Base-by-base conservation (phyloP, 768 basidiomycete species). In the Auricularia sp. region DNA sequence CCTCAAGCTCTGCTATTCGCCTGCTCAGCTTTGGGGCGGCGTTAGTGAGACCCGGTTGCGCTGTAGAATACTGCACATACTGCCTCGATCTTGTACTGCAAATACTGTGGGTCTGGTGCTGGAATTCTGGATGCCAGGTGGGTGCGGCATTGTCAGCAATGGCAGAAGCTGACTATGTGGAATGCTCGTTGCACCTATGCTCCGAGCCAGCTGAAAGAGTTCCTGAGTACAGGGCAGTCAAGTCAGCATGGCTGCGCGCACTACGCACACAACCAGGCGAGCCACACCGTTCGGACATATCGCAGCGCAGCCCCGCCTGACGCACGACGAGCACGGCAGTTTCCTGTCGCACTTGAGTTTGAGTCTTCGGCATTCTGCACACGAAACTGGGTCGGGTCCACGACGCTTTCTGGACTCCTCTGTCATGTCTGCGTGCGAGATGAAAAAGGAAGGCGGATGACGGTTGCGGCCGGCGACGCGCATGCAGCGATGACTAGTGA, bases 281-380 rank as follows among this genome's bases (percentile, higher is more conserved):
- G 47, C 11, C 47, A 18, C 18, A 18, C 47, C 47, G 18, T 51
- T 78, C 4, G 83, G 83, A 69, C 85, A 87, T 69, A 87, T 83
- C 0, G 81, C 79, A 7, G 80, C 81, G 67, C 85, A 86, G 24
- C 85, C 84, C 62, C 85, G 80, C 54, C 85, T 82, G 66, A 82
- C 80, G 82, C 64, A 84, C 42, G 83, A 81, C 70, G 82, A 80
- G 68, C 83, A 84, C 24, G 83, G 83, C 71, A 84, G 65, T 58
- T 34, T 74, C 73, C 83, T 75, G 70, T 83, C 82, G 68, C 83
- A 84, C 71, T 81, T 83, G 54, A 84, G 73, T 71, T 84, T 84
- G 34, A 51, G 47, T 18, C 47, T 51, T 51, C 47, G 8, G 21
- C 47, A 51, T 18, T 51, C 47, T 18, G 47, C 47, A 21, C 47